phyloP scores from a whole-genome alignment of 2,329 filamentous ascomycete genomes.

The Cytospora piceicola region DNA sequence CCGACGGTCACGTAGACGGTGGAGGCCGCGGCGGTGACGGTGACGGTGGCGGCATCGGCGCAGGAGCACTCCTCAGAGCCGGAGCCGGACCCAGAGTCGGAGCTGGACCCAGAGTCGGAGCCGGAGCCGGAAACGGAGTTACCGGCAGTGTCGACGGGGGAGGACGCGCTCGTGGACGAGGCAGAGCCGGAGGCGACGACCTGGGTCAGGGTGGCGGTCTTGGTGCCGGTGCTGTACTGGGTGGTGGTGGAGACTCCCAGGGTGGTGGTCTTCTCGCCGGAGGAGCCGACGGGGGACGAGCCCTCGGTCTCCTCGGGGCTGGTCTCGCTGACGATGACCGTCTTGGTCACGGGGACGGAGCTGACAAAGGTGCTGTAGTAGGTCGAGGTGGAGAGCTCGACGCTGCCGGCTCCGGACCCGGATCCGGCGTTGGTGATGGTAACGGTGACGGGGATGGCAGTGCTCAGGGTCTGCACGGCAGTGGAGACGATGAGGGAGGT shows the following conservation, averaged over 20 bases:
- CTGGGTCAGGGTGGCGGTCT: slow-evolving; percentile 27
- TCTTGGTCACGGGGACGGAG: slow-evolving; percentile 28
- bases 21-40: slow-evolving; percentile 33
- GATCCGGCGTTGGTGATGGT: slow-evolving; percentile 30
- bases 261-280: slow-evolving; percentile 19
- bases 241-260: slow-evolving; percentile 25
- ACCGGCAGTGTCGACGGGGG: slow-evolving; percentile 11
- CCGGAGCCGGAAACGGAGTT: slow-evolving; percentile 5
- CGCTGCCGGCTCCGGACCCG: slow-evolving; percentile 19
- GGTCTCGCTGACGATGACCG: slow-evolving; percentile 26
- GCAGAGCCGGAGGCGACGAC: neutral
- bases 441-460: slow-evolving; percentile 32
- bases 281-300: slow-evolving; percentile 18
- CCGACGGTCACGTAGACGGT: slow-evolving; percentile 33
- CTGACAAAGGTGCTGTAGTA: slow-evolving; percentile 27
- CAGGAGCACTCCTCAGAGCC: slow-evolving; percentile 21
- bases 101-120: slow-evolving; percentile 20
- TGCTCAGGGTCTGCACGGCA: slow-evolving; percentile 35
- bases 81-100: slow-evolving; percentile 15
- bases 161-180: slow-evolving; percentile 12
- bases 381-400: slow-evolving; percentile 26
- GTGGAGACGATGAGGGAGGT: slow-evolving; percentile 36
- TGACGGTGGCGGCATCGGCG: slow-evolving; percentile 23
- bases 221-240: slow-evolving; percentile 23
- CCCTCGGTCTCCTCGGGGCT: slow-evolving; percentile 5